Evolutionary conservation across 371 early-diverging fungal genomes (phyloP), one percentile per base, ranked within the genome.

Genomic region (Mortierella polycephala): DNA sequence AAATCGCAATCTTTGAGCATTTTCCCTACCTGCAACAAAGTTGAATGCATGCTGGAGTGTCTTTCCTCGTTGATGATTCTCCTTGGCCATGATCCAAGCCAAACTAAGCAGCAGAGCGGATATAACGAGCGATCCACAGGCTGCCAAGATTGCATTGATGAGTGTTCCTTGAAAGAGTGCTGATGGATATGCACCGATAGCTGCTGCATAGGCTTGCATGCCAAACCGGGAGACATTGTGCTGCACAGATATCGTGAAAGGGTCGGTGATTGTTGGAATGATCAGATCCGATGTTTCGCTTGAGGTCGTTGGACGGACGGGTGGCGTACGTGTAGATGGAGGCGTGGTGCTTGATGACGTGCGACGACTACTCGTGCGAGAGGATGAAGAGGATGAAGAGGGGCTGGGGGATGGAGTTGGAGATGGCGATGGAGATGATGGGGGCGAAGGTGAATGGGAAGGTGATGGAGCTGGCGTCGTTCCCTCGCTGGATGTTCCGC

Each of bases 151-250:
- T 1, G 71, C 50, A 30, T 75, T 75, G 23, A 71, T 55, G 7
- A 75, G 12, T 2, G 76, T 75, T 5, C 82, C 81, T 40, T 85
- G 49, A 39, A 86, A 86, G 7, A 86, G 68, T 0, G 64, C 67
- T 21, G 81, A 82, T 21, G 83, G 76, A 47, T 81, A 82, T 1
- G 85, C 67, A 0, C 82, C 83, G 11, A 85, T 72, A 12, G 84
- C 84, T 16, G 66, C 80, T 23, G 83, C 76, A 64, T 84, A 82
- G 16, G 83, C 39, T 12, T 67, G 69, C 62, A 86, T 71, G 3
- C 84, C 83, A n/a, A 85, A 85, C 7, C 83, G 71, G 10, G 68
- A 63, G 12, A 79, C 68, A 46, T 81, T 65, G 18, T 82, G 55
- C 2, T 60, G 61, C 7, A 57, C 39, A 11, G 30, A 46, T 16